Evolutionary conservation across 1,284 basidiomycete species (phyloP), one percentile per base, ranked within the genome.

Genomic region (Phellinidium pouzarii): DNA sequence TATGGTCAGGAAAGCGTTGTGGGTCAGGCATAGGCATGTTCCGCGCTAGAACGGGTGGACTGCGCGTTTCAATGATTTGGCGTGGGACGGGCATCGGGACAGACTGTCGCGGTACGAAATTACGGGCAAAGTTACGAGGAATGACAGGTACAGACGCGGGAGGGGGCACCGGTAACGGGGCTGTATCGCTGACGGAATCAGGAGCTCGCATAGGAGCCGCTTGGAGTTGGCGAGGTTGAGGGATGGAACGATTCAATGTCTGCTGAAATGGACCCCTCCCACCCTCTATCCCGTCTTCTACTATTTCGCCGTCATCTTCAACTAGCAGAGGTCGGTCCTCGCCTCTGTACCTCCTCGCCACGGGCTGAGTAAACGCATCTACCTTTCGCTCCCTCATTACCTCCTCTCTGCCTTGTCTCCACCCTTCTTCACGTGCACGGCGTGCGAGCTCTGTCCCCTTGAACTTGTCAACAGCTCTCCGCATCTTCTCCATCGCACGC

Each of bases 341-440:
- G 7, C 31, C 31, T 34, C 31, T 34, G 9, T 11, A 34, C 14
- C 7, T 14, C 7, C 31, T 34, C 14, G 31, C 11, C 11, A 34
- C 31, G 31, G 31, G 31, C 14, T 8, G 31, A 34, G 7, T 14
- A 3, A 14, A 14, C 31, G 6, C 23, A 12, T 25, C 12, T 37
- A 34, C 19, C 52, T 26, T 62, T 55, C 5, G 59, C 64, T 42
- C 68, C 51, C 69, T 69, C 52, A 82, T 67, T 0, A 79, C 81
- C 54, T 73, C 77, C 54, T 77, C 69, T 56, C 76, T 80, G 3
- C 80, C 80, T 34, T 72, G 61, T 44, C 69, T 70, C 53, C 77
- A 67, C 2, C 80, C 80, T 55, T 80, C 77, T 54, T 80, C 78
- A 53, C 73, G 66, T 3, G 80, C 80, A 44, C 63, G 59, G 52